phyloP scores from a whole-genome alignment of 139 green algal genomes.

The Ostreobium quekettii region DNA sequence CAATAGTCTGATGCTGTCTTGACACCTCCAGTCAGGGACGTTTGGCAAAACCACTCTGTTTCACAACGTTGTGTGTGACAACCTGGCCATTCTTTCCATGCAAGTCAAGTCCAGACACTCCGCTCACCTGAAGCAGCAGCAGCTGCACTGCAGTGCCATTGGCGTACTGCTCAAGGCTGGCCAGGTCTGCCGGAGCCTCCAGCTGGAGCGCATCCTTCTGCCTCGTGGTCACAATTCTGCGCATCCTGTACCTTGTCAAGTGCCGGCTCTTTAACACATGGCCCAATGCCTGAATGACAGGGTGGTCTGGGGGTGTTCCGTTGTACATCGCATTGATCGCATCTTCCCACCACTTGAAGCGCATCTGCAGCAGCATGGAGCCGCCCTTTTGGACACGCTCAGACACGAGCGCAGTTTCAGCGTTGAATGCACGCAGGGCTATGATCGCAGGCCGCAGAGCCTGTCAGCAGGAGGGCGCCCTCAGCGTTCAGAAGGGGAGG shows the following conservation, averaged over 20 bases:
- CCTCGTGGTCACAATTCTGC: slow-evolving; percentile 35
- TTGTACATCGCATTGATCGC: slow-evolving; percentile 49
- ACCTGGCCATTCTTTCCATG: too few species aligned
- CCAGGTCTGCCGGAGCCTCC: slow-evolving; percentile 24
- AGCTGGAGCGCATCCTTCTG: slow-evolving; percentile 31
- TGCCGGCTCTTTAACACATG: slow-evolving; percentile 24
- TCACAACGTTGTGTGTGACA: too few species aligned
- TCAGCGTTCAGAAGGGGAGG: too few species aligned
- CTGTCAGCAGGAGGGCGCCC: too few species aligned
- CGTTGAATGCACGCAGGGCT: slow-evolving; percentile 45
- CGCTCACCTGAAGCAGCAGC: slow-evolving; percentile 36
- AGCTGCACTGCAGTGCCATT: slow-evolving; percentile 43
- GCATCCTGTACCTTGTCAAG: slow-evolving; percentile 41
- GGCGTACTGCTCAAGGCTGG: slow-evolving; percentile 38
- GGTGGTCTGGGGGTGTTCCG: slow-evolving; percentile 28
- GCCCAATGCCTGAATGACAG: slow-evolving; percentile 34
- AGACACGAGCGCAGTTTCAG: slow-evolving; percentile 36
- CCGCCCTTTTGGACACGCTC: slow-evolving; percentile 16
- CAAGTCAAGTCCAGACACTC: not conserved
- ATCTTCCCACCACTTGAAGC: slow-evolving; percentile 46
- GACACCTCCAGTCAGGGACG: too few species aligned
- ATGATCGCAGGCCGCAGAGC: slow-evolving; percentile 34
- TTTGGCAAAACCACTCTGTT: too few species aligned
- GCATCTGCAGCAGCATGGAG: slow-evolving; percentile 2
- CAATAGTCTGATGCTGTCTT: too few species aligned